Percentiles rank a stretch among this genome's conserved stretches.
These are phyloP conservation scores for Trichosporon coremiiforme DNA, from an alignment of 1,284 basidiomycete species.

Conservation along the genomic window DNA sequence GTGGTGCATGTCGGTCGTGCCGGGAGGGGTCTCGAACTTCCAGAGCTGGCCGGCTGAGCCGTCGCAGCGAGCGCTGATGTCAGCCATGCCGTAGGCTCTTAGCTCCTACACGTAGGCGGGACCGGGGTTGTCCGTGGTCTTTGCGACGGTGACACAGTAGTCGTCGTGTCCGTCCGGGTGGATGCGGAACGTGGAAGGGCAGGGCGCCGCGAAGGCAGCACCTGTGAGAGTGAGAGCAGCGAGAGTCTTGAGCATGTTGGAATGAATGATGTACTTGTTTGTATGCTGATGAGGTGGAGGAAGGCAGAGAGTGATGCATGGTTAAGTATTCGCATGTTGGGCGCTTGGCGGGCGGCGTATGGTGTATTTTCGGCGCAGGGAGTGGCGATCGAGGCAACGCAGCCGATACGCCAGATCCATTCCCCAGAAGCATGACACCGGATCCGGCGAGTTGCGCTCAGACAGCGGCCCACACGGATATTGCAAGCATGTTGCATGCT, in stretches of 20 bases:
- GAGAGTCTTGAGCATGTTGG: slow-evolving; percentile 9
- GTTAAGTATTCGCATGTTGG: not conserved
- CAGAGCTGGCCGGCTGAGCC: slow-evolving; percentile 21
- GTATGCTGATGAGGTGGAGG: not conserved
- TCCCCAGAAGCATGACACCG: not conserved
- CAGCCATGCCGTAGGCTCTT: not conserved
- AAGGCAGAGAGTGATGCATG: not conserved
- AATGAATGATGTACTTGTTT: not conserved
- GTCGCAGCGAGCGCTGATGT: slow-evolving; percentile 2
- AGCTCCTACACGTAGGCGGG: not conserved
- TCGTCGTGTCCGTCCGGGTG: slow-evolving; percentile 21
- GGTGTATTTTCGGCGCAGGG: not conserved
- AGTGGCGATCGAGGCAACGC: not conserved
- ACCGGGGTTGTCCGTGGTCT: not conserved
- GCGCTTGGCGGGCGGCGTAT: not conserved
- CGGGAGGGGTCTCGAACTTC: slow-evolving; percentile 10
- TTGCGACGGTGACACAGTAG: slow-evolving; percentile 23
- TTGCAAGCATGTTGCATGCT: not conserved
- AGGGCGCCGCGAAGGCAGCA: not conserved
- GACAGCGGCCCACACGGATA: not conserved
- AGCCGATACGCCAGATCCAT: not conserved
- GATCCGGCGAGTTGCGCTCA: not conserved
- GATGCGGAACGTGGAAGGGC: slow-evolving; percentile 20
- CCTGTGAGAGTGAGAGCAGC: slow-evolving; percentile 5
- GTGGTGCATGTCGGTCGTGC: slow-evolving; percentile 14